These are phyloP conservation scores for Calonectria pseudoturangicola DNA, from an alignment of 2,329 filamentous ascomycete genomes.

Conservation along the genomic window DNA sequence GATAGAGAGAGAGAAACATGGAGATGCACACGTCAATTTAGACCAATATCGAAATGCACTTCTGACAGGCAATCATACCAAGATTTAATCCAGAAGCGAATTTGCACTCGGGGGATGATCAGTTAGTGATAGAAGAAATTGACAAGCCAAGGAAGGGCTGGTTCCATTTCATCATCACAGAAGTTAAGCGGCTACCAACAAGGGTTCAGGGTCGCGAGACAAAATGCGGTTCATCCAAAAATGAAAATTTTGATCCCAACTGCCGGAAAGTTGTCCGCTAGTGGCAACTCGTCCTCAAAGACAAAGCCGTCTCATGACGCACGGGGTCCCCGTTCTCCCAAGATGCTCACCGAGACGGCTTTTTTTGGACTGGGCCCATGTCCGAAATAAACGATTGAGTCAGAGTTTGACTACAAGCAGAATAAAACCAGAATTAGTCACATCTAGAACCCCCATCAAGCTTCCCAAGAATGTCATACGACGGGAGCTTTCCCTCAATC, in stretches of 20 bases:
- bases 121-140: not conserved
- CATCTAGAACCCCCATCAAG: not conserved
- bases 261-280: not conserved
- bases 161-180: not conserved
- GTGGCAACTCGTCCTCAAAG: not conserved
- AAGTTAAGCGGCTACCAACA: not conserved
- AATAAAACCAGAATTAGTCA: not conserved
- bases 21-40: not conserved
- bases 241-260: not conserved
- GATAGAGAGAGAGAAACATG: not conserved
- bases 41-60: not conserved
- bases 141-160: not conserved
- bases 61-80: not conserved
- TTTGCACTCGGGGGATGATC: not conserved
- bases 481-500: not conserved
- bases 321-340: not conserved
- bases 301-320: conserved; percentile 1
- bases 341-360: conserved; percentile 19
- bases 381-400: conserved; percentile 23
- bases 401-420: not conserved
- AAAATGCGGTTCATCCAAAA: not conserved
- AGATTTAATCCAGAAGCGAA: not conserved
- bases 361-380: not conserved
- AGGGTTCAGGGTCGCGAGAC: not conserved
- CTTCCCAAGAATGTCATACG: not conserved